phyloP scores from a whole-genome alignment of 129 eudicot species.

The Scalesia atractyloides region DNA sequence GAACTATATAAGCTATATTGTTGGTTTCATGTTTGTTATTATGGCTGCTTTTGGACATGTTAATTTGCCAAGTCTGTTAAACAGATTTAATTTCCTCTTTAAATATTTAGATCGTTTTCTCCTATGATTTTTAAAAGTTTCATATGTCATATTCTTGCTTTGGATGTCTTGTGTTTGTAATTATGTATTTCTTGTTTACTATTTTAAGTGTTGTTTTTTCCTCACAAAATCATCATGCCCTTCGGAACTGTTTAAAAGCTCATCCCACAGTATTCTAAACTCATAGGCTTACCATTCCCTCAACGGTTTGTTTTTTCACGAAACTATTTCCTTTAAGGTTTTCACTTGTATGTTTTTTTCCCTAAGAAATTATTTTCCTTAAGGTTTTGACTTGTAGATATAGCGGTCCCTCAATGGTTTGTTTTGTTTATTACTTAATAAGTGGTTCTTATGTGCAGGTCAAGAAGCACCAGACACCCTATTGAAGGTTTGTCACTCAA shows the following conservation, averaged over 20 bases:
- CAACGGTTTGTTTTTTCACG: too few species aligned
- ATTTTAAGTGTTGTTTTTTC: too few species aligned
- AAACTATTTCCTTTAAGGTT: too few species aligned
- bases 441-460: constrained; percentile 50
- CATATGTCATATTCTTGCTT: neutral
- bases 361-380: too few species aligned
- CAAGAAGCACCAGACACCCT: constrained; percentile 89
- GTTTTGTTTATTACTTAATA: constrained; percentile 22
- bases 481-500: constrained; percentile 67
- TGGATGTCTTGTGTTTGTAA: neutral
- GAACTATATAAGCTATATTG: constrained; percentile 9
- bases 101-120: neutral
- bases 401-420: too few species aligned
- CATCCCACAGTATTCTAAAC: too few species aligned
- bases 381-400: too few species aligned
- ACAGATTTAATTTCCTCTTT: neutral
- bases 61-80: neutral
- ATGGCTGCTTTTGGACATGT: neutral
- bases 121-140: too few species aligned
- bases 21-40: constrained; percentile 1
- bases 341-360: neutral
- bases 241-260: too few species aligned
- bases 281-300: too few species aligned
- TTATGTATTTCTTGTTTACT: too few species aligned
- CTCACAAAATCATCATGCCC: too few species aligned